These are phyloP conservation scores for Euphorbia celastroides DNA, from an alignment of 441 rosid genomes.

Conservation along the genomic window DNA sequence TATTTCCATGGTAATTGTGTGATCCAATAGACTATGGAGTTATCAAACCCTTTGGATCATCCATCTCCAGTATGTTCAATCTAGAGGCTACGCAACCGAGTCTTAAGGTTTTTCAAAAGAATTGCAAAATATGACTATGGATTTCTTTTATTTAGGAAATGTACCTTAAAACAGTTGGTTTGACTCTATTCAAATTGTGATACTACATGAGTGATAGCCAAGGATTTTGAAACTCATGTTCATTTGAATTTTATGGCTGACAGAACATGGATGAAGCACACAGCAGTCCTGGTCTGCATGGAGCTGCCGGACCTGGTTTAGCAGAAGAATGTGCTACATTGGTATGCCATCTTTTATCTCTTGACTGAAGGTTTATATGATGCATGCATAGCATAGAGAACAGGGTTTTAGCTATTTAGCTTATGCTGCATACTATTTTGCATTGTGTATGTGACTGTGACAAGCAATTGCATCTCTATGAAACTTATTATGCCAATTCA, in stretches of 20 bases:
- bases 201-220: neutral
- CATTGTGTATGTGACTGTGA: neutral
- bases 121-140: neutral
- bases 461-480: neutral
- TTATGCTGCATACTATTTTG: neutral
- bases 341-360: constrained; percentile 38
- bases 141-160: neutral
- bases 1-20: neutral
- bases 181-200: neutral
- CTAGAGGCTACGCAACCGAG: neutral
- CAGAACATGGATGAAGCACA: constrained; percentile 96
- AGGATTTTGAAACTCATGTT: constrained; percentile 7
- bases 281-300: constrained; percentile 93
- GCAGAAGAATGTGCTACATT: constrained; percentile 91
- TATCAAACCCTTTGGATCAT: neutral
- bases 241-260: constrained; percentile 26
- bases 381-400: neutral
- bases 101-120: neutral
- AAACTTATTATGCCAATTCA: neutral
- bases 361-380: neutral
- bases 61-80: neutral
- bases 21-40: neutral
- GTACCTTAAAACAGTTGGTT: neutral
- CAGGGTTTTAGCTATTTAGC: constrained; percentile 1
- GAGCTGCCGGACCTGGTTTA: constrained; percentile 97